A percentile compares a stretch with the other conserved stretches of the same genome.
Evolutionary conservation across 805 yeast species (phyloP).

Genomic region (Candida glaebosa): DNA sequence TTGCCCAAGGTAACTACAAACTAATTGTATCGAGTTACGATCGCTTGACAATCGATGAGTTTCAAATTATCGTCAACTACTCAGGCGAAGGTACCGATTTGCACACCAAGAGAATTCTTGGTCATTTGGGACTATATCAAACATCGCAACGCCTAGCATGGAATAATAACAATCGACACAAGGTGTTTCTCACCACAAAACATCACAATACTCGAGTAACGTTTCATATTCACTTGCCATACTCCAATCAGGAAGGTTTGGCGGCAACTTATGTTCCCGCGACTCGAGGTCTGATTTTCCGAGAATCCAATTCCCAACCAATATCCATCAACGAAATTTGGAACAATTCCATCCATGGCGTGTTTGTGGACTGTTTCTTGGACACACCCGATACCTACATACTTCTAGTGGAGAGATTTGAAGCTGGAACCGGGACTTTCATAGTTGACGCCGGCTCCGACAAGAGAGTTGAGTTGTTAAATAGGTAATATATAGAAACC

Average conservation of each 20-base stretch:
- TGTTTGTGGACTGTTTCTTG: conserved; percentile 31
- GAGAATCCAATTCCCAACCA: conserved; percentile 22
- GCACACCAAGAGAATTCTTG: conserved; percentile 4
- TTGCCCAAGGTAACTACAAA: conserved; percentile 39
- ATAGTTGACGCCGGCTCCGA: conserved; percentile 35
- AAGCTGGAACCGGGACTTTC: conserved; percentile 40
- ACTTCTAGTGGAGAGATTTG: conserved; percentile 48
- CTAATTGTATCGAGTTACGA: conserved; percentile 47
- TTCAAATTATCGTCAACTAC: conserved; percentile 25
- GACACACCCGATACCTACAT: conserved; percentile 29
- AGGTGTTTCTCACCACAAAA: conserved; percentile 23
- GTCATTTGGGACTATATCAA: conserved; percentile 7
- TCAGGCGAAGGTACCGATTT: conserved; percentile 7
- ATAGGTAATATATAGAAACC: no score
- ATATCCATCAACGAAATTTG: conserved; percentile 35
- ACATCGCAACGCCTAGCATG: conserved; percentile 24
- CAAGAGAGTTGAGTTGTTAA: conserved; percentile 9
- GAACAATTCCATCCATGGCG: conserved; percentile 43
- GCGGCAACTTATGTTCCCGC: conserved; percentile 25
- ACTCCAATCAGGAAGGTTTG: conserved; percentile 19
- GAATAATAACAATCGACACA: conserved; percentile 37
- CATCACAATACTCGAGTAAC: conserved; percentile 19
- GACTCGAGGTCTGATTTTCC: conserved; percentile 43
- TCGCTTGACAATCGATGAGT: conserved; percentile 23
- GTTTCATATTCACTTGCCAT: conserved; percentile 27